A percentile compares a stretch with the other conserved stretches of the same genome.
These are phyloP conservation scores for Clonostachys solani DNA, from an alignment of 2,329 filamentous ascomycete species.

Conservation along the genomic window DNA sequence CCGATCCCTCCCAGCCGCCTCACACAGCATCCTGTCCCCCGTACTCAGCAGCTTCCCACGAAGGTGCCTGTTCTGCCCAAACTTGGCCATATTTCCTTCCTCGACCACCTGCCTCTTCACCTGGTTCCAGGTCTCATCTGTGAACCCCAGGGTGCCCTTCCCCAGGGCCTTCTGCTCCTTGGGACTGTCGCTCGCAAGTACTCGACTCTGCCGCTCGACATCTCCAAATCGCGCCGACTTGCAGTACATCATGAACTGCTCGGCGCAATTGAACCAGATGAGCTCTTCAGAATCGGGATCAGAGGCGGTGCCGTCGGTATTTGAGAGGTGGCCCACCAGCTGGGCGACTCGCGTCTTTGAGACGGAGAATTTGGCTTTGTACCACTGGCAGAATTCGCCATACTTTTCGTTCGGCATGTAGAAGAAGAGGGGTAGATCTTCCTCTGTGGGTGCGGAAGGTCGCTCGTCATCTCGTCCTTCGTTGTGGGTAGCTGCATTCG, in stretches of 20 bases:
- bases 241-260: slow-evolving; percentile 38
- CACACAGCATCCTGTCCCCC: slow-evolving; percentile 19
- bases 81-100: slow-evolving; percentile 24
- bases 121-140: slow-evolving; percentile 18
- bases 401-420: slow-evolving; percentile 18
- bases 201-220: slow-evolving; percentile 7
- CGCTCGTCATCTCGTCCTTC: too few species aligned
- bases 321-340: slow-evolving; percentile 13
- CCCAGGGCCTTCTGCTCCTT: slow-evolving; percentile 22
- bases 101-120: slow-evolving; percentile 22
- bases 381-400: slow-evolving; percentile 30
- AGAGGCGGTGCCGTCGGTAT: too few species aligned
- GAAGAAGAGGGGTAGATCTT: slow-evolving; percentile 17
- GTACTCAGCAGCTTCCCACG: slow-evolving; percentile 20
- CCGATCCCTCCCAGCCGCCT: slow-evolving; percentile 20
- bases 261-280: slow-evolving; percentile 21
- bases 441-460: too few species aligned
- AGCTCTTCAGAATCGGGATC: neutral
- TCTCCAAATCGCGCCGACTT: slow-evolving; percentile 29
- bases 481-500: too few species aligned
- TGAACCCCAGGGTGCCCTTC: slow-evolving; percentile 16
- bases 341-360: slow-evolving; percentile 15
- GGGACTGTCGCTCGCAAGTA: slow-evolving; percentile 16
- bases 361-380: slow-evolving; percentile 18
- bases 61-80: slow-evolving; percentile 19